A percentile compares a stretch with the other conserved stretches of the same genome.
These are phyloP conservation scores for Hanseniaspora gamundiae DNA, from an alignment of 1,139 yeast genomes.

Conservation along the genomic window DNA sequence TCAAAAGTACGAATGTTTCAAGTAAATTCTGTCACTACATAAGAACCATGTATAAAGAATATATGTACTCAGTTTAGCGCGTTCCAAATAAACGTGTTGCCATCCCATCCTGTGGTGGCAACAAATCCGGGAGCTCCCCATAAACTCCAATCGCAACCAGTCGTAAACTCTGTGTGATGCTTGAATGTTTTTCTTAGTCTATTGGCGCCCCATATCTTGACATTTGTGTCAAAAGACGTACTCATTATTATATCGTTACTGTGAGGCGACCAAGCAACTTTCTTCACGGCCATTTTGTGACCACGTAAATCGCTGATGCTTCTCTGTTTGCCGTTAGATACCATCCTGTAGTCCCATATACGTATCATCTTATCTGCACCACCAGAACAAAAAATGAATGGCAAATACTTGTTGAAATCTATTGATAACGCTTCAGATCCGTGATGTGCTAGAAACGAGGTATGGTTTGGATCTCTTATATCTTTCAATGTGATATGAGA, in stretches of 20 bases:
- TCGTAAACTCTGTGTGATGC: slow-evolving; percentile 75
- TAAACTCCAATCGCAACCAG: slow-evolving; percentile 90
- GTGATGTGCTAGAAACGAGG: slow-evolving; percentile 53
- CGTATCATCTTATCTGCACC: slow-evolving; percentile 81
- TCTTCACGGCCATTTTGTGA: slow-evolving; percentile 80
- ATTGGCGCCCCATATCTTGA: slow-evolving; percentile 71
- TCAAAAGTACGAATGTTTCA: slow-evolving; percentile 1
- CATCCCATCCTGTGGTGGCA: slow-evolving; percentile 95
- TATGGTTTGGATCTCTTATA: slow-evolving; percentile 47
- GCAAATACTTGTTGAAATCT: slow-evolving; percentile 85
- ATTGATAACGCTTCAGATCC: slow-evolving; percentile 72
- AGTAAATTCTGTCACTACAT: not conserved
- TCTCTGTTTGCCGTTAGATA: slow-evolving; percentile 39
- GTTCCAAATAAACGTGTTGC: slow-evolving; percentile 88
- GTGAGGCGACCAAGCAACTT: slow-evolving; percentile 85
- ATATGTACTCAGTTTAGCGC: slow-evolving; percentile 25
- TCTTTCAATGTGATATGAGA: slow-evolving; percentile 80
- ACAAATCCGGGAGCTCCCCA: slow-evolving; percentile 98
- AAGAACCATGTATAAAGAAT: not conserved
- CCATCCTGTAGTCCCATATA: slow-evolving; percentile 80
- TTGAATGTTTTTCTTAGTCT: slow-evolving; percentile 51
- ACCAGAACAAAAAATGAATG: slow-evolving; percentile 68
- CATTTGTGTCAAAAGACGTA: slow-evolving; percentile 87
- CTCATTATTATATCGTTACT: slow-evolving; percentile 55
- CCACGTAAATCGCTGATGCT: slow-evolving; percentile 71